Percentiles rank a stretch among this genome's conserved stretches.
Conservation (phyloP, 1,284 basidiomycete genomes). For the Puccinia hordei region DNA sequence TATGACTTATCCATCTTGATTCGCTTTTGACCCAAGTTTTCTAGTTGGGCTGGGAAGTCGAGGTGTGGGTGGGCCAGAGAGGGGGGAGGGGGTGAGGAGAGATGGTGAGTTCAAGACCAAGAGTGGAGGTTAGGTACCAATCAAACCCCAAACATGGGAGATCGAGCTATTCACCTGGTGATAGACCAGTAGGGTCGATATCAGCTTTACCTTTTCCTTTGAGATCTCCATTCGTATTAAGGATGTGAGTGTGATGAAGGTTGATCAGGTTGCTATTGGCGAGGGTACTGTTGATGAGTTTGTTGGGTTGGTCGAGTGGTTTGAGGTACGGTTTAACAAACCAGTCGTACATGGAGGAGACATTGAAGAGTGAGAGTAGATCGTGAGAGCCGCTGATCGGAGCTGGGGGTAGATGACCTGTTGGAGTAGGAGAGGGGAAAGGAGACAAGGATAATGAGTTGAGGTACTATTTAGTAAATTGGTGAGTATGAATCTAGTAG, state of each 20-base stretch:
- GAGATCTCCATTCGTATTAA: slow-evolving; percentile 25
- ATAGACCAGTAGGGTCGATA: slow-evolving; percentile 15
- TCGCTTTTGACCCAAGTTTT: slow-evolving; percentile 38
- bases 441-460: not conserved
- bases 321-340: slow-evolving; percentile 47
- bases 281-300: not conserved
- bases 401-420: slow-evolving; percentile 19
- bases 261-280: slow-evolving; percentile 1
- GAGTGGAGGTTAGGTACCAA: not conserved
- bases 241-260: not conserved
- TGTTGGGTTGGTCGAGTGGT: slow-evolving; percentile 31
- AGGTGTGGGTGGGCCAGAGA: not conserved
- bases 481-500: not conserved
- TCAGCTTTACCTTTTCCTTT: slow-evolving; percentile 46
- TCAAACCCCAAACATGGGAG: not conserved
- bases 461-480: not conserved
- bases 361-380: slow-evolving; percentile 45
- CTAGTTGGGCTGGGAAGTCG: slow-evolving; percentile 7
- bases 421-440: not conserved
- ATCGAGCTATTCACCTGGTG: not conserved
- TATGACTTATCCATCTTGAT: slow-evolving; percentile 49
- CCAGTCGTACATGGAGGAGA: slow-evolving; percentile 35
- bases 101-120: slow-evolving; percentile 13
- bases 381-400: slow-evolving; percentile 36
- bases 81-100: not conserved